These are phyloP conservation scores for Dentipellis sp. DNA, from an alignment of 768 basidiomycete genomes.

Conservation along the genomic window DNA sequence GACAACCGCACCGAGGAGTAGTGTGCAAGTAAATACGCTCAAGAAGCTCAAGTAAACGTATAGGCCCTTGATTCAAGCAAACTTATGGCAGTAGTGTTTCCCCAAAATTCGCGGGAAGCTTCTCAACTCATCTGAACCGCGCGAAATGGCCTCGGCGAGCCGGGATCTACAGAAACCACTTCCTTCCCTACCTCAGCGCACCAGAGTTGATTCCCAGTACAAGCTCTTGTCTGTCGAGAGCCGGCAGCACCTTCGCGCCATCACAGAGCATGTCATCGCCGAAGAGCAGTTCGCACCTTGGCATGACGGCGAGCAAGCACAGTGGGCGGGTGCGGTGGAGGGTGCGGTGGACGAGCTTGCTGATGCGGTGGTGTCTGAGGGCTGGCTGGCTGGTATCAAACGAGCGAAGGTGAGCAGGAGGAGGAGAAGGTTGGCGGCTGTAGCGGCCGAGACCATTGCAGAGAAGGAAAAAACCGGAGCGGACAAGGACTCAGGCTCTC, in stretches of 20 bases:
- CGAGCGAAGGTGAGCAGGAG: constrained; percentile 4
- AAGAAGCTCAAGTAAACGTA: no score
- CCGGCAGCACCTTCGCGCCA: constrained; percentile 1
- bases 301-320: constrained; percentile 5
- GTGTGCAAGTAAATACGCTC: background rate
- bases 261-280: constrained; percentile 4
- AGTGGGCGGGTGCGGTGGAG: constrained; percentile 4
- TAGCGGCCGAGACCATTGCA: background rate
- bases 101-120: no score
- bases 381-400: constrained; percentile 8
- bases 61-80: no score
- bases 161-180: background rate
- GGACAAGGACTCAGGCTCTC: constrained; percentile 3
- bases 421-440: background rate
- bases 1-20: background rate
- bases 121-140: no score
- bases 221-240: constrained; percentile 7
- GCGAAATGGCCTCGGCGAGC: no score
- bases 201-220: background rate
- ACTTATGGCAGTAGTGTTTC: background rate
- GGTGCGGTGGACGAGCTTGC: constrained; percentile 8
- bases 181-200: background rate
- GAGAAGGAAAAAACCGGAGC: constrained; percentile 8
- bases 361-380: background rate
- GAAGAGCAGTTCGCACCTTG: constrained; percentile 6